Evolutionary conservation across 2,329 filamentous ascomycete genomes (phyloP), one percentile per base, ranked within the genome.

Genomic region (Talaromyces sp.): DNA sequence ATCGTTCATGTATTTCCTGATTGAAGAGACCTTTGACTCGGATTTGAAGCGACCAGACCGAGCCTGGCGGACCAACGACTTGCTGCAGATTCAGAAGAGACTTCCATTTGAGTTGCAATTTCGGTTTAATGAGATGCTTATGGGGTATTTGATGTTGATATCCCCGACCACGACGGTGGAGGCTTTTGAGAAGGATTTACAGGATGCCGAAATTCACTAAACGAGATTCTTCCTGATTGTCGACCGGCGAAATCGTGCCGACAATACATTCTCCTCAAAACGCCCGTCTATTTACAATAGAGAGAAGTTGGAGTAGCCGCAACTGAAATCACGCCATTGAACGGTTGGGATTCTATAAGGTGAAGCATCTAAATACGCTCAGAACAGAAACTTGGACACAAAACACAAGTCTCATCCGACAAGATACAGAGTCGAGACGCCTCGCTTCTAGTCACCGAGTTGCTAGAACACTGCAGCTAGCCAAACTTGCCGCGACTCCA

Each of bases 1-100:
- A 63, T 73, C 72, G 2, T 68, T 76, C 13, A 53, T 74, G 15
- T 76, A 72, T 70, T 60, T 74, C n/a, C 62, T 76, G 5, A 58
- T 76, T 13, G 70, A 74, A 48, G 73, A 75, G 60, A 60, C 60
- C 1, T 72, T 64, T 53, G 67, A 71, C n/a, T 37, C 64, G 5
- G 72, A 75, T 58, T 55, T 76, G 55, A 70, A 65, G 54, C 68
- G 73, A 25, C 62, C 70, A 0, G 65, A 71, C 52, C 72, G 74
- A 22, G 66, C 64, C 17, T 76, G 73, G 73, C 69, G 66, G 8
- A 71, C 70, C 0, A 71, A 70, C 3, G 70, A 73, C 59, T 61
- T 76, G 25, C 59, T 76, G 35, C 66, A 65, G 40, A 67, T 66
- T 22, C 69, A 73, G 48, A 72, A 73, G 51, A 65, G 66, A 52